Evolutionary conservation across 352 stramenopile species (phyloP).

Genomic region (Thraustochytrium sp.): DNA sequence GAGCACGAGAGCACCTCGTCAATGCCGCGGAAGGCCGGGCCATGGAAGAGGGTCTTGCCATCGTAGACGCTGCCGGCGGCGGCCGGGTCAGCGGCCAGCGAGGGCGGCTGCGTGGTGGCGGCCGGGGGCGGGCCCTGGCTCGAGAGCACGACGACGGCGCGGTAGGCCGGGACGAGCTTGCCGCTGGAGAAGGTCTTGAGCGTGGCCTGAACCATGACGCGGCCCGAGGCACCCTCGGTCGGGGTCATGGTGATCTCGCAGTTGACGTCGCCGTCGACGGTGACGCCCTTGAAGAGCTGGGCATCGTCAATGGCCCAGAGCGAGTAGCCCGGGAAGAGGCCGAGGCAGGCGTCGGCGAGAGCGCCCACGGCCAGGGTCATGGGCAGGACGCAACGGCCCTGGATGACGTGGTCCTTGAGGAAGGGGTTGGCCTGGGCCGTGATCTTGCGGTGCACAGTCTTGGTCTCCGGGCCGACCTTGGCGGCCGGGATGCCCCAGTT

Average conservation of each 20-base stretch:
- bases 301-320: conserved; percentile 29
- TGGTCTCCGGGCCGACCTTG: conserved; percentile 7
- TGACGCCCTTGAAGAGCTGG: conserved; percentile 33
- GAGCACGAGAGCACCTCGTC: background rate
- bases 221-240: background rate
- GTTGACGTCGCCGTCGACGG: conserved; percentile 6
- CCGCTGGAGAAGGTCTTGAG: conserved; percentile 18
- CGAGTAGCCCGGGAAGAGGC: conserved; percentile 15
- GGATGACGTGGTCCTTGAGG: conserved; percentile 10
- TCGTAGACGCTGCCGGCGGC: background rate
- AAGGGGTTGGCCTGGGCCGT: background rate
- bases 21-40: background rate
- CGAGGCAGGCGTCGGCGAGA: background rate
- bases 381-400: conserved; percentile 1
- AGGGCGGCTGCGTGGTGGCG: background rate
- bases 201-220: background rate
- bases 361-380: background rate
- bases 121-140: background rate
- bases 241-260: background rate
- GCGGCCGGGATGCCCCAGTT: background rate
- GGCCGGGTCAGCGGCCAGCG: background rate
- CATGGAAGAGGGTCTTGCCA: conserved; percentile 29
- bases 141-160: background rate
- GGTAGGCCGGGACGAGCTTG: conserved; percentile 19
- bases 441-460: conserved; percentile 1